These are phyloP conservation scores for Moniliophthora roreri DNA, from an alignment of 1,284 basidiomycete genomes.

Conservation along the genomic window DNA sequence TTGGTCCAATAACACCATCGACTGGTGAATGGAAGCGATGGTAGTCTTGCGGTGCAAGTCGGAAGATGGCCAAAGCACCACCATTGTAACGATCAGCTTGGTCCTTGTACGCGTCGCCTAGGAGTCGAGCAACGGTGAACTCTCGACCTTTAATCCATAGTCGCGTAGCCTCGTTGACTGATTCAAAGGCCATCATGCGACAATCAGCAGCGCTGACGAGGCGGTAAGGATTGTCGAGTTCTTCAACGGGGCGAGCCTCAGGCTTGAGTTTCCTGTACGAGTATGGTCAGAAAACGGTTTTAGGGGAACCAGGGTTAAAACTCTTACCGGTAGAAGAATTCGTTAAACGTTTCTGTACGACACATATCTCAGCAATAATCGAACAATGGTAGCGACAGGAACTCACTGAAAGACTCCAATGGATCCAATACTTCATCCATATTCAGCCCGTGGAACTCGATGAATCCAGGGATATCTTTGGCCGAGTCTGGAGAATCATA, in stretches of 20 bases:
- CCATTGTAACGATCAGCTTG: conserved; percentile 72
- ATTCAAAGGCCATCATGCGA: conserved; percentile 91
- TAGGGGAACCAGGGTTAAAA: too few species aligned
- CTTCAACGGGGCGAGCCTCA: conserved; percentile 76
- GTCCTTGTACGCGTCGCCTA: conserved; percentile 77
- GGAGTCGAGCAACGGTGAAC: conserved; percentile 77
- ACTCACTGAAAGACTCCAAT: conserved; percentile 78
- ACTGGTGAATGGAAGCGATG: conserved; percentile 96
- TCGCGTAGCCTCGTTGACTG: conserved; percentile 79
- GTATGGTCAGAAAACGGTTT: too few species aligned
- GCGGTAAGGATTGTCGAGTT: conserved; percentile 70
- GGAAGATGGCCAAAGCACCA: conserved; percentile 83
- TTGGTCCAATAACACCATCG: conserved; percentile 78
- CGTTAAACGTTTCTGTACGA: conserved; percentile 70
- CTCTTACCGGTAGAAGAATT: conserved; percentile 87
- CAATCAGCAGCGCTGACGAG: conserved; percentile 93
- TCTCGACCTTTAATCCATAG: conserved; percentile 98
- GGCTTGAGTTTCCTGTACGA: conserved; percentile 88
- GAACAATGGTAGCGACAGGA: background rate
- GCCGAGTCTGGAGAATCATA: conserved; percentile 87
- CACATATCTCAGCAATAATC: background rate
- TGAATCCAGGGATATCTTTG: conserved; percentile 84
- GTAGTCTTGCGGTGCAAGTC: conserved; percentile 95
- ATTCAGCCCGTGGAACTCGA: conserved; percentile 88
- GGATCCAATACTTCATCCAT: conserved; percentile 84